phyloP scores from a whole-genome alignment of 352 stramenopile genomes.

The Phytophthora rubi region DNA sequence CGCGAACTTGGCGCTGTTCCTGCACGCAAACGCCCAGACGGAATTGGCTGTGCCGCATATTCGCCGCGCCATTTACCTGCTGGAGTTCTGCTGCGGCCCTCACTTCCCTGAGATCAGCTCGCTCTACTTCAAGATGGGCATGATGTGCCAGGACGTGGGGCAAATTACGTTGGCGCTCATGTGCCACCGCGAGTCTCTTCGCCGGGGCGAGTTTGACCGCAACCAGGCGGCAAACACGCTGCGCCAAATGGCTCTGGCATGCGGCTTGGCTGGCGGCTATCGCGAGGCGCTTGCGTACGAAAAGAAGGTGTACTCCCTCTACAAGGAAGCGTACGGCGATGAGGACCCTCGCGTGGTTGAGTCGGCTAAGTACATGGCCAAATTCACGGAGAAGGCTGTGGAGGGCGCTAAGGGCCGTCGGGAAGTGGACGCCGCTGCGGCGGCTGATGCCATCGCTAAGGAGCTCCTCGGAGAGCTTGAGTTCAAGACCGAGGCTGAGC shows the following conservation, averaged over 20 bases:
- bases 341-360: slow-evolving; percentile 84
- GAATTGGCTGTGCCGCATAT: slow-evolving; percentile 90
- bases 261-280: slow-evolving; percentile 77
- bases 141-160: slow-evolving; percentile 93
- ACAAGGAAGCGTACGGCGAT: slow-evolving; percentile 83
- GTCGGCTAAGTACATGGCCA: slow-evolving; percentile 83
- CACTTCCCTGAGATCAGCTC: slow-evolving; percentile 91
- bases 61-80: slow-evolving; percentile 92
- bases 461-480: slow-evolving; percentile 79
- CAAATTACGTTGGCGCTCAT: slow-evolving; percentile 88
- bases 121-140: slow-evolving; percentile 94
- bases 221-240: slow-evolving; percentile 88
- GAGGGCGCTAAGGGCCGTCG: slow-evolving; percentile 84
- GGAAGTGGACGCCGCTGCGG: slow-evolving; percentile 78
- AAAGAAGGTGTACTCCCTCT: slow-evolving; percentile 88
- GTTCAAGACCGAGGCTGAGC: slow-evolving; percentile 53
- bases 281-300: slow-evolving; percentile 90
- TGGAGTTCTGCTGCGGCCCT: slow-evolving; percentile 92
- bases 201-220: slow-evolving; percentile 87
- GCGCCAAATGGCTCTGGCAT: slow-evolving; percentile 89
- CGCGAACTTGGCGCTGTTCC: slow-evolving; percentile 91
- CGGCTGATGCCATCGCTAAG: slow-evolving; percentile 79
- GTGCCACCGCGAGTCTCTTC: slow-evolving; percentile 89
- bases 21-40: slow-evolving; percentile 88
- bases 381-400: slow-evolving; percentile 89